Conservation (phyloP, 2,329 filamentous ascomycete species). For the Penicillium frequentans region DNA sequence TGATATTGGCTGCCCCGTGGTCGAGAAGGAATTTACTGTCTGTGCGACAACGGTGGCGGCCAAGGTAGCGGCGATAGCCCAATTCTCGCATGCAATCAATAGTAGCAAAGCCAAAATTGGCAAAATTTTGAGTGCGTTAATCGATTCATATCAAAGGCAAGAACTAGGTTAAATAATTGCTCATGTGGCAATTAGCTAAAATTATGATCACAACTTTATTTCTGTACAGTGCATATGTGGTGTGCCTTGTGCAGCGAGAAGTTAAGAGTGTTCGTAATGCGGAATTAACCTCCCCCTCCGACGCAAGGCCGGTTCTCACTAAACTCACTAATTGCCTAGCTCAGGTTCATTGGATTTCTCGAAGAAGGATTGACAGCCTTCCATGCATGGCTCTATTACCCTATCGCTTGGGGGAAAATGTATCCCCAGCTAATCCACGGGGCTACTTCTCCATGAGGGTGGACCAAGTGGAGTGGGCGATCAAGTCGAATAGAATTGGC, state of each 20-base stretch:
- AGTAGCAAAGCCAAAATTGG: slow-evolving; percentile 12
- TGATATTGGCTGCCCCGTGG: slow-evolving; percentile 10
- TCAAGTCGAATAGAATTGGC: not conserved
- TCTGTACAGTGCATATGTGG: not conserved
- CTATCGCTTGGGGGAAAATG: not conserved
- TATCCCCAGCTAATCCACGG: not conserved
- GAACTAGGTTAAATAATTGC: not conserved
- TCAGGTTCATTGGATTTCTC: slow-evolving; percentile 13
- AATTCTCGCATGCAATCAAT: slow-evolving; percentile 3
- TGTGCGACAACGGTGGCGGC: slow-evolving; percentile 31
- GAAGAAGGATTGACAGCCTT: slow-evolving; percentile 26
- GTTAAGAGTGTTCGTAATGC: not conserved
- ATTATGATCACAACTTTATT: not conserved
- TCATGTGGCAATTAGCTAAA: not conserved
- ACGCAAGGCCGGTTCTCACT: slow-evolving; percentile 2
- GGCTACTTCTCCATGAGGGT: not conserved
- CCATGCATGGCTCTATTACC: slow-evolving; percentile 19
- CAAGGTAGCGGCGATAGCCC: not conserved
- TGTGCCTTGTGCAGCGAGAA: not conserved
- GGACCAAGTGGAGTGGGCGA: slow-evolving; percentile 1
- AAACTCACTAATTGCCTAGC: not conserved
- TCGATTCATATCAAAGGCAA: not conserved
- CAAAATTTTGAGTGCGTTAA: slow-evolving; percentile 1
- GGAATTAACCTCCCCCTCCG: not conserved
- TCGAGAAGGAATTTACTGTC: slow-evolving; percentile 11